Percentiles rank a stretch among this genome's conserved stretches.
Evolutionary conservation across 805 yeast species (phyloP).

Genomic region (Isabelozyma pseudorhagii): DNA sequence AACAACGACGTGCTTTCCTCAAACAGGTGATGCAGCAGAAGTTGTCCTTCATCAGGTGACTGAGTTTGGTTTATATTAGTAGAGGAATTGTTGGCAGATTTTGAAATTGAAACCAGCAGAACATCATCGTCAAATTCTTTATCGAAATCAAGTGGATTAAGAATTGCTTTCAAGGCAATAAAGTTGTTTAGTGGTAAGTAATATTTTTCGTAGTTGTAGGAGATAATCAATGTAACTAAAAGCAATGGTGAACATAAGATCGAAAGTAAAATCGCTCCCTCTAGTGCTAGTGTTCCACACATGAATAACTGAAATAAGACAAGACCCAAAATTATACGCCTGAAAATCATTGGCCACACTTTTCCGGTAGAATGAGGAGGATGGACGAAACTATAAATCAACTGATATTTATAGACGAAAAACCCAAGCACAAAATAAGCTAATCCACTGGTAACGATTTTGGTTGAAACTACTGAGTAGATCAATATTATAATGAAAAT

Average conservation of each 20-base stretch:
- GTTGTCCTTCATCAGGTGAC: neutral
- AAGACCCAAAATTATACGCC: slow-evolving; percentile 53
- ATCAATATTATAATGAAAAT: slow-evolving; percentile 57
- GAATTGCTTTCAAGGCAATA: slow-evolving; percentile 59
- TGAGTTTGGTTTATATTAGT: slow-evolving; percentile 1
- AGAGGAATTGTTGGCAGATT: neutral
- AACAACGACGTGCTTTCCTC: slow-evolving; percentile 20
- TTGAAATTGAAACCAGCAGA: slow-evolving; percentile 5
- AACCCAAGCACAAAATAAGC: slow-evolving; percentile 55
- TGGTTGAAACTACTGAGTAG: slow-evolving; percentile 60
- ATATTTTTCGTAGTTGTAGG: slow-evolving; percentile 51
- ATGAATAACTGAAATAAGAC: slow-evolving; percentile 57
- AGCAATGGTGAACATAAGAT: slow-evolving; percentile 48
- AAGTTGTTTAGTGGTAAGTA: slow-evolving; percentile 53
- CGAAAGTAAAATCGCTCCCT: slow-evolving; percentile 51
- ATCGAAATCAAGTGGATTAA: slow-evolving; percentile 38
- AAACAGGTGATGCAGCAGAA: neutral
- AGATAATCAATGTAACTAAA: slow-evolving; percentile 41
- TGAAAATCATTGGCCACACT: slow-evolving; percentile 63
- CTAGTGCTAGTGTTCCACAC: slow-evolving; percentile 62
- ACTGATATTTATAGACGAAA: slow-evolving; percentile 60
- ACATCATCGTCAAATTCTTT: slow-evolving; percentile 40
- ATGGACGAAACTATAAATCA: slow-evolving; percentile 59
- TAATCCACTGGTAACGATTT: slow-evolving; percentile 56
- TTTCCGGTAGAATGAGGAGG: slow-evolving; percentile 66